Conservation (phyloP, 345 rosid genomes). For the Diplotaxis tenuifolia region DNA sequence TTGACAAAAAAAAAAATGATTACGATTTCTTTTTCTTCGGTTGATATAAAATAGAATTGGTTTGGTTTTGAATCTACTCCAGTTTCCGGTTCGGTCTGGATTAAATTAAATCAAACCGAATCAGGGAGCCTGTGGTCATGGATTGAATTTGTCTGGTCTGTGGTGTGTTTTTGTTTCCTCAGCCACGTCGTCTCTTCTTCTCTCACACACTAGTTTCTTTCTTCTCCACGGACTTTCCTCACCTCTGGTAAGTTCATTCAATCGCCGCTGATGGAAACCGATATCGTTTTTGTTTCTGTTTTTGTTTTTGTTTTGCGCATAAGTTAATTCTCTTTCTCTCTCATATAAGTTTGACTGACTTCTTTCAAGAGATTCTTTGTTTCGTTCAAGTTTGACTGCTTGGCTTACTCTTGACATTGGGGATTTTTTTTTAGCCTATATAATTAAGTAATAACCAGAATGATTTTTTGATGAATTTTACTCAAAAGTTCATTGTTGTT, state of each 20-base stretch:
- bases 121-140: neutral
- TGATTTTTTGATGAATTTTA: neutral
- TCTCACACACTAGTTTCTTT: neutral
- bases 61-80: neutral
- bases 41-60: neutral
- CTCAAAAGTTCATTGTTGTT: neutral
- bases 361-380: neutral
- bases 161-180: neutral
- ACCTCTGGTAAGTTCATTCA: conserved; percentile 6
- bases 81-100: neutral
- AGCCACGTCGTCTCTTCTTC: conserved; percentile 1
- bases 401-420: neutral
- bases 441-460: neutral
- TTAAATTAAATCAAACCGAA: conserved; percentile 5
- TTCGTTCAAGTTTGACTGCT: too few relatives aligned
- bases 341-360: neutral
- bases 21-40: too few relatives aligned
- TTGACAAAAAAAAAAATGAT: too few relatives aligned
- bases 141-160: neutral
- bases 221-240: conserved; percentile 1
- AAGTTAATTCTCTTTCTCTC: neutral
- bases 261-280: conserved; percentile 2
- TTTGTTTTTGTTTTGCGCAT: neutral
- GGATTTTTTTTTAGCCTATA: neutral
- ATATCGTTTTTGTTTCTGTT: neutral